Conservation (phyloP, 768 basidiomycete genomes). For the Cystofilobasidium ferigula region DNA sequence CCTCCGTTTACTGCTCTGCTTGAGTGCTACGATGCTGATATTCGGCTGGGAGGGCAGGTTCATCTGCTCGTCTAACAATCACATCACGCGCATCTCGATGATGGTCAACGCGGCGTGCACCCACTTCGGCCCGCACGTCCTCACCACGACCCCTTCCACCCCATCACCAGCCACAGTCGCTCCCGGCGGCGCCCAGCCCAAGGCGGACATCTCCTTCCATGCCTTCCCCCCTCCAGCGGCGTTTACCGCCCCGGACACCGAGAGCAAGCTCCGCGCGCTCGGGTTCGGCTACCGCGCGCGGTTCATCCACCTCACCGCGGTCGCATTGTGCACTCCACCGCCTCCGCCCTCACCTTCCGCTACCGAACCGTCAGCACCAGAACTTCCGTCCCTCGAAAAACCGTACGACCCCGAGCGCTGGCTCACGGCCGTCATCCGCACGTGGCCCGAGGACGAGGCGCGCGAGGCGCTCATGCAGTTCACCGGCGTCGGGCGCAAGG, state of each 20-base stretch:
- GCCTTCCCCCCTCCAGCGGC: constrained; percentile 72
- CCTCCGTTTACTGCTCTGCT: no score
- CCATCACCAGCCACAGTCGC: constrained; percentile 11
- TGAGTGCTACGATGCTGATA: background rate
- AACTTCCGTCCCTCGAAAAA: no score
- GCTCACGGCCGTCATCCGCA: constrained; percentile 21
- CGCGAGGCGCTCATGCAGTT: constrained; percentile 67
- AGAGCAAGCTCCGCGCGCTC: constrained; percentile 57
- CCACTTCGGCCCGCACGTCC: constrained; percentile 46
- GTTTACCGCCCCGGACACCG: constrained; percentile 52
- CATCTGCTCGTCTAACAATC: constrained; percentile 96
- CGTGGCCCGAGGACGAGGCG: constrained; percentile 33
- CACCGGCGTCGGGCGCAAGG: constrained; percentile 87
- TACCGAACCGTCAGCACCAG: no score
- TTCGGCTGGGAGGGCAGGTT: constrained; percentile 48
- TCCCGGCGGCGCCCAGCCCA: constrained; percentile 39
- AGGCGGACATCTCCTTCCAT: constrained; percentile 41
- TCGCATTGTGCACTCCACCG: constrained; percentile 28
- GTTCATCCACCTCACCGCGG: constrained; percentile 50
- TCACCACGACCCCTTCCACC: constrained; percentile 9
- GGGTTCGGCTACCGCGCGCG: constrained; percentile 94
- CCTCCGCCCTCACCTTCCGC: no score
- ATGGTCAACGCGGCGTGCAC: constrained; percentile 75
- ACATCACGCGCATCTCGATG: constrained; percentile 83
- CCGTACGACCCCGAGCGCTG: constrained; percentile 24